A percentile compares a stretch with the other conserved stretches of the same genome.
Evolutionary conservation across 345 rosid genomes (phyloP).

Genomic region (Dovyalis caffra): DNA sequence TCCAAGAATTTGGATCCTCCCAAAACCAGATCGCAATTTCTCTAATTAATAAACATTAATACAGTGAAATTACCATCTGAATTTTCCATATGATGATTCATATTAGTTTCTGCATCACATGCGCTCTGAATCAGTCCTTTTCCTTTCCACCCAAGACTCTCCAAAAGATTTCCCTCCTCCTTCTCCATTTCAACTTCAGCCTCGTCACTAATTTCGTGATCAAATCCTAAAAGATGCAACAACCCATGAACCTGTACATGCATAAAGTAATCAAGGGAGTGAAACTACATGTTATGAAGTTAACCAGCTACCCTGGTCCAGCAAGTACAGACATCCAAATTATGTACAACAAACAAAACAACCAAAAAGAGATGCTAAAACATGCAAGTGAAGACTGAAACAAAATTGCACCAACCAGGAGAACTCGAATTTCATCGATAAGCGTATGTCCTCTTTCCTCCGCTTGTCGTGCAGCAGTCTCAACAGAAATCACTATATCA

Average conservation of each 20-base stretch:
- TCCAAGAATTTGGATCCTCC: no score
- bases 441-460: conserved; percentile 87
- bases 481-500: conserved; percentile 87
- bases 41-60: no score
- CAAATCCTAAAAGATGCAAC: conserved; percentile 90
- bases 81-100: conserved; percentile 37
- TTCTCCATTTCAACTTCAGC: conserved; percentile 97
- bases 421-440: conserved; percentile 89
- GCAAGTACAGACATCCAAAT: no score
- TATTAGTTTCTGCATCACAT: conserved; percentile 44
- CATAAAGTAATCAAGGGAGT: neutral
- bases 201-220: conserved; percentile 89
- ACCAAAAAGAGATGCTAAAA: neutral
- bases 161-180: conserved; percentile 70
- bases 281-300: neutral
- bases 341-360: neutral
- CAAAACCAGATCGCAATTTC: no score
- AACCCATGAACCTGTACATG: conserved; percentile 80
- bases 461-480: conserved; percentile 91
- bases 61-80: conserved; percentile 53
- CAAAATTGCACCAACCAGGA: conserved; percentile 55
- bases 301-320: no score
- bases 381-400: conserved; percentile 1
- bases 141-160: conserved; percentile 91
- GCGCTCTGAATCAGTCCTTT: conserved; percentile 93